Evolutionary conservation across 495 filamentous ascomycete species (phyloP).

Genomic region (Lichenothelia convexa): DNA sequence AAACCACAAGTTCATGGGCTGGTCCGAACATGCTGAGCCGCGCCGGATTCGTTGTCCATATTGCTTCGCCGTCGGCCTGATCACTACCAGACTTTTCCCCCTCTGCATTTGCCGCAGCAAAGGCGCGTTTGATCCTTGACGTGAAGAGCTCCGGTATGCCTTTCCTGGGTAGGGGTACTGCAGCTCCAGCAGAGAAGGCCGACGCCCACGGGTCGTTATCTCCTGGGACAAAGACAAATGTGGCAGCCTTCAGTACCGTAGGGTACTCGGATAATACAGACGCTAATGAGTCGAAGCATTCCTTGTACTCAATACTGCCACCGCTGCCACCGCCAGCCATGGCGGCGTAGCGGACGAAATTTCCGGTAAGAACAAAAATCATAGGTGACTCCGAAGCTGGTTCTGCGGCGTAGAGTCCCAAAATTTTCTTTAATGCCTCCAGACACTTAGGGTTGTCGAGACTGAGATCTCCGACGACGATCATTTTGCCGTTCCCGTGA

Average conservation of each 20-base stretch:
- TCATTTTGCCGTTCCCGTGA: conserved; percentile 31
- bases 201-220: conserved; percentile 93
- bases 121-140: conserved; percentile 58
- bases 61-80: conserved; percentile 44
- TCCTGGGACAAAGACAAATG: conserved; percentile 82
- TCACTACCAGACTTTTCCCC: conserved; percentile 25
- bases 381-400: conserved; percentile 49
- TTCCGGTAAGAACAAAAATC: conserved; percentile 63
- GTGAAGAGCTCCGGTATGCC: conserved; percentile 75
- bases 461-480: conserved; percentile 64
- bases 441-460: conserved; percentile 65
- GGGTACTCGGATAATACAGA: conserved; percentile 71
- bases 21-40: conserved; percentile 69
- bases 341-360: conserved; percentile 58
- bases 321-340: conserved; percentile 50
- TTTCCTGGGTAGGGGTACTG: conserved; percentile 52
- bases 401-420: conserved; percentile 47
- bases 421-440: conserved; percentile 57
- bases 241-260: conserved; percentile 55
- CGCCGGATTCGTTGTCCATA: conserved; percentile 78
- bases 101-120: conserved; percentile 56
- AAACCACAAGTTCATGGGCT: conserved; percentile 65
- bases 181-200: conserved; percentile 67
- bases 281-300: conserved; percentile 76
- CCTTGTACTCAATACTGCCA: conserved; percentile 82